Evolutionary conservation across 2,329 filamentous ascomycete species (phyloP), one percentile per base, ranked within the genome.

Genomic region (Epicoccum sorghinum): DNA sequence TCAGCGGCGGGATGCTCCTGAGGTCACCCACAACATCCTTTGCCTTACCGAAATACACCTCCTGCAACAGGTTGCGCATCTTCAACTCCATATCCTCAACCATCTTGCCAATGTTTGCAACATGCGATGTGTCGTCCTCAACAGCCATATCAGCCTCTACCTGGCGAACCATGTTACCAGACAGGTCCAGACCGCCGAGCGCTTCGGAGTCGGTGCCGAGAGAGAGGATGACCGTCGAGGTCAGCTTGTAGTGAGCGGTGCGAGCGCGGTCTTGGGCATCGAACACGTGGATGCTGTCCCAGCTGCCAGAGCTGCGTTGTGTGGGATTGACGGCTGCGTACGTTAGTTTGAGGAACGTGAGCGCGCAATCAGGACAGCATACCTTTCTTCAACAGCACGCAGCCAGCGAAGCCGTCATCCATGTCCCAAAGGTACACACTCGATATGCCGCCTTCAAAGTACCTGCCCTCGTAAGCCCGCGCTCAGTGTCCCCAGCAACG

Each of bases 61-160:
- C 95, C 82, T 99, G 93, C 74, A 99, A 80, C 76, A 98, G 77
- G 77, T 99, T 99, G 62, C 95, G 86, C 95, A 99, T 98, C 83
- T 97, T 96, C 74, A 97, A 86, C 80, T 99, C 95, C 95, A 99
- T 98, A 76, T 99, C 95, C 82, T 99, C 95, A 47, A 99, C 93
- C 72, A 99, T 83, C 64, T 73, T 77, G 50, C 95, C 95, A 57
- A 98, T 91, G 77, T 99, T 99, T 67, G 90, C 90, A 67, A 99
- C 95, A 80, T 99, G 95, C 75, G 89, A 91, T 65, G 89, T 89
- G 76, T 98, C 93, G 68, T 88, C 89, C 65, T 96, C 91, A 33
- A 97, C 90, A 7, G 90, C 86, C 73, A 96, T 82, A 76, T 98
- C 93, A 70, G 90, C 86, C 80, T 99, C 93, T 47, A 97, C 86